Conservation (phyloP, 805 yeast genomes). For the Starmerella stellata region DNA sequence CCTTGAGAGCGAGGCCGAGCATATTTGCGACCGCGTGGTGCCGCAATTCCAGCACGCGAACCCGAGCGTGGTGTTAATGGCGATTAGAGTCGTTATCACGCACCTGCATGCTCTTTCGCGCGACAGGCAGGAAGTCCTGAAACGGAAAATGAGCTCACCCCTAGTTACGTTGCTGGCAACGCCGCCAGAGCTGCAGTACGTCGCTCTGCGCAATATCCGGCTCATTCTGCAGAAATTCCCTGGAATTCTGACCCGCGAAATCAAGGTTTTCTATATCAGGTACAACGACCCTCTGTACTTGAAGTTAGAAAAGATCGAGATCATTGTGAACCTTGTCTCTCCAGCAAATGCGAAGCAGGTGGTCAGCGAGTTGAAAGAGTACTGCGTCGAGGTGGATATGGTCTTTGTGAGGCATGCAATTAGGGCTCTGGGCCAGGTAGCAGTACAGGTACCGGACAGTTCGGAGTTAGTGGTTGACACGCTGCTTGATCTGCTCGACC, state of each 20-base stretch:
- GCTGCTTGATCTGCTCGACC: constrained; percentile 42
- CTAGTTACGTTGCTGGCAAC: constrained; percentile 71
- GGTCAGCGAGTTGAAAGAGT: constrained; percentile 62
- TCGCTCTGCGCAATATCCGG: constrained; percentile 77
- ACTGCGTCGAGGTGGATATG: constrained; percentile 74
- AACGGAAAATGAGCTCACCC: constrained; percentile 66
- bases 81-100: constrained; percentile 61
- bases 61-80: constrained; percentile 78
- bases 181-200: constrained; percentile 89
- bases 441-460: constrained; percentile 52
- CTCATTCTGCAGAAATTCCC: constrained; percentile 83
- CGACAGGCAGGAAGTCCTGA: constrained; percentile 27
- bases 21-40: constrained; percentile 70
- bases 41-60: constrained; percentile 96
- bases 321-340: constrained; percentile 61
- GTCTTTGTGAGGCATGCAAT: constrained; percentile 81
- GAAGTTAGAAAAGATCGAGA: constrained; percentile 84
- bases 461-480: constrained; percentile 51
- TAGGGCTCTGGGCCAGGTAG: constrained; percentile 77
- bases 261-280: constrained; percentile 78
- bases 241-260: constrained; percentile 50
- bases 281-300: constrained; percentile 83
- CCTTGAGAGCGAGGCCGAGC: constrained; percentile 49
- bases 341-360: constrained; percentile 43
- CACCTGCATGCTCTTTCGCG: constrained; percentile 29